These are phyloP conservation scores for Sicyos edulis DNA, from an alignment of 306 rosid genomes.

Conservation along the genomic window DNA sequence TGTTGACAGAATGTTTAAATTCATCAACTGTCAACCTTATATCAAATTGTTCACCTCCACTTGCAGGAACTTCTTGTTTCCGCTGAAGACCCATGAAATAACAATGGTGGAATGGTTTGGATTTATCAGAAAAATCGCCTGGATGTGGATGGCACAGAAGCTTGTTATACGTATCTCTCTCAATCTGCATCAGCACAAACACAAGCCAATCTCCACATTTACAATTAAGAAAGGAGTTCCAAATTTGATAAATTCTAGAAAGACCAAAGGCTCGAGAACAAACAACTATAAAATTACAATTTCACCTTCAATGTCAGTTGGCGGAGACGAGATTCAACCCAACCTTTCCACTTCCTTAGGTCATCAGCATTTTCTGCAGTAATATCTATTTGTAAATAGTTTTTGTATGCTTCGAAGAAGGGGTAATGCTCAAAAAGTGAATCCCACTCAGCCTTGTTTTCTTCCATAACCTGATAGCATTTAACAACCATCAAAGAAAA, in stretches of 20 bases:
- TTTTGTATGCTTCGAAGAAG: conserved; percentile 81
- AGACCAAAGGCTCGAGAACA: not conserved
- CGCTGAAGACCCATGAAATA: conserved; percentile 95
- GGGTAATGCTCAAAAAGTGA: conserved; percentile 79
- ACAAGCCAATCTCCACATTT: not conserved
- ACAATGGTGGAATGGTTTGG: conserved; percentile 61
- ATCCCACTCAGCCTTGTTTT: conserved; percentile 78
- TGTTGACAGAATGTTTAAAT: conserved; percentile 60
- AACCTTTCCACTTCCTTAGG: conserved; percentile 91
- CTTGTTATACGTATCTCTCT: conserved; percentile 61
- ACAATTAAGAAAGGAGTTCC: not conserved
- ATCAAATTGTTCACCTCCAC: conserved; percentile 70
- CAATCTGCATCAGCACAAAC: conserved; percentile 51
- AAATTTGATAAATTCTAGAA: not conserved
- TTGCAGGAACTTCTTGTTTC: conserved; percentile 66
- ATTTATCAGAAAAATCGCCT: conserved; percentile 73
- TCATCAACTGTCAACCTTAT: conserved; percentile 70
- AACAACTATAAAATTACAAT: conserved; percentile 13
- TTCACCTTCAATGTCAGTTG: conserved; percentile 81
- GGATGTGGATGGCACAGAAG: conserved; percentile 99
- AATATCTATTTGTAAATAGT: conserved; percentile 81
- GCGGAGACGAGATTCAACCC: conserved; percentile 98
- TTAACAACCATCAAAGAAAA: conserved; percentile 26
- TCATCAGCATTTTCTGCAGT: conserved; percentile 68
- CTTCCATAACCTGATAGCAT: conserved; percentile 64